Base-by-base conservation (phyloP, 495 filamentous ascomycete species). In the Podospora comata region DNA sequence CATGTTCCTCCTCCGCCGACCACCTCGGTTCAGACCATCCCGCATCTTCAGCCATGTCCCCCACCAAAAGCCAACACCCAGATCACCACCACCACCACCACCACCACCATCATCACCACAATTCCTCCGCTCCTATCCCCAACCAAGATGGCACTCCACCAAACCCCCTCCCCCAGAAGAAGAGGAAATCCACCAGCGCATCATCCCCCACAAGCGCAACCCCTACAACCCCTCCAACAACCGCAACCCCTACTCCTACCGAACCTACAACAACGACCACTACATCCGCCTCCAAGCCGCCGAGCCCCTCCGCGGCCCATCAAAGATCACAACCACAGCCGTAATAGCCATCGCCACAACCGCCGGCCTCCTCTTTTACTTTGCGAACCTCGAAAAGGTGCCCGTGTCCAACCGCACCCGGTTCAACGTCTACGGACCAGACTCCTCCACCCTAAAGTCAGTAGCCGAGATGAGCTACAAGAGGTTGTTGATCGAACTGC, bases 401-500 rank as follows among this genome's bases (percentile, higher is more conserved):
- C 92, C 93, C 58, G 89, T 92, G 55, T 90, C 89, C 7, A 90
- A 91, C 3, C 88, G 94, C 20, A 85, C 85, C 62, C 87, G 94
- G 54, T 97, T 98, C 82, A 97, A 94, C 73, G 87, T 89, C 68
- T 80, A 93, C 53, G 85, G 84, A 39, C 76, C 84, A 23, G 71
- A 79, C n/a, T 76, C 73, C 1, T 89, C 94, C 70, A 76, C 82
- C 27, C 39, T 48, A 6, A 6, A 48, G 13, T 72, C 79, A 18
- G 79, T 89, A 62, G 84, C 82, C n/a, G 73, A 82, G 27, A 72
- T 85, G 63, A 80, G 80, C 70, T 88, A 88, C 71, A 73, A 80
- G 28, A 74, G 80, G 18, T 65, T 89, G 3, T 75, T 91, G 63
- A 73, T 78, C 57, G 72, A 87, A 28, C 58, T 84, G 11, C 68